Evolutionary conservation across 495 filamentous ascomycete genomes (phyloP).

Genomic region (Trichoderma gamsii): DNA sequence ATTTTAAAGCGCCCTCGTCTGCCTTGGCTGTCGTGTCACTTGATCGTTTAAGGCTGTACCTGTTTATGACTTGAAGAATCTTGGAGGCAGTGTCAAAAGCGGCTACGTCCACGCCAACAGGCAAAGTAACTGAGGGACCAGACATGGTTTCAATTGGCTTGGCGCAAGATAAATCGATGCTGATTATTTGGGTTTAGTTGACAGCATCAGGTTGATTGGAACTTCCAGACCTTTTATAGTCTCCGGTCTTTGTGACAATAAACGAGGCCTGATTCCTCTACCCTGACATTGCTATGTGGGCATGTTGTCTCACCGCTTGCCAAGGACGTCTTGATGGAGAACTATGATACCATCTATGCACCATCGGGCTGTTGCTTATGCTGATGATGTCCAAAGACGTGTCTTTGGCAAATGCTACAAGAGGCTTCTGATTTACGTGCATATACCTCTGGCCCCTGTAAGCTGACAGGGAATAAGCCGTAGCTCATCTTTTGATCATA

Average conservation of each 20-base stretch:
- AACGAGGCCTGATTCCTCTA: not conserved
- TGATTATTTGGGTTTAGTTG: not conserved
- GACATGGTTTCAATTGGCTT: conserved; percentile 23
- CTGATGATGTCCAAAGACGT: too few relatives aligned
- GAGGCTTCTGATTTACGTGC: too few relatives aligned
- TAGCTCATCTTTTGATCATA: too few relatives aligned
- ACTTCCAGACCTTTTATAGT: not conserved
- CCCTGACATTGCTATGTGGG: not conserved
- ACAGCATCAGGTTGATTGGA: not conserved
- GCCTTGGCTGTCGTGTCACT: conserved; percentile 16
- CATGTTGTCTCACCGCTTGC: too few relatives aligned
- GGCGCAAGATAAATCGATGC: not conserved
- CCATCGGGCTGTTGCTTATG: too few relatives aligned
- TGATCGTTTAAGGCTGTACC: conserved; percentile 23
- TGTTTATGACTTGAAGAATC: conserved; percentile 26
- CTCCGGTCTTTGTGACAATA: not conserved
- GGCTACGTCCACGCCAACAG: conserved; percentile 15
- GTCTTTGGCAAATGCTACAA: too few relatives aligned
- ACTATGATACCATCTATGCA: too few relatives aligned
- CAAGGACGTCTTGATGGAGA: too few relatives aligned
- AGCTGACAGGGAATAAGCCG: too few relatives aligned
- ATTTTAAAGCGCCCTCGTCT: conserved; percentile 20
- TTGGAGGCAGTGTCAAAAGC: conserved; percentile 24
- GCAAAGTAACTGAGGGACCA: not conserved
- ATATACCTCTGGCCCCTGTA: too few relatives aligned